Evolutionary conservation across 306 rosid genomes (phyloP), one percentile per base, ranked within the genome.

Genomic region (Bauhinia variegata): DNA sequence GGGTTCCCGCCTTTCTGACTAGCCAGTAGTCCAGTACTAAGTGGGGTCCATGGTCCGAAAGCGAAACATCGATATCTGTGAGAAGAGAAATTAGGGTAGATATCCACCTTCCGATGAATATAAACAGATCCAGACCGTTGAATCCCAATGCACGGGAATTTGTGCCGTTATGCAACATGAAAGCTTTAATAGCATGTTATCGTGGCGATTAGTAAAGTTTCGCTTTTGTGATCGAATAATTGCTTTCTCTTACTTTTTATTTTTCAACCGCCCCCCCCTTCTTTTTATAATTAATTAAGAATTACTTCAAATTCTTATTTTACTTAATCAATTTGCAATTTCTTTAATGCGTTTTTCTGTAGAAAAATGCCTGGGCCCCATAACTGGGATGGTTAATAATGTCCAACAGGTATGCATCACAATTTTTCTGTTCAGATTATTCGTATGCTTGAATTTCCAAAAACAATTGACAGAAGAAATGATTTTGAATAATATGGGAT

Each of bases 1-100:
- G 85, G 82, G 88, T 86, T 92, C 98, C 96, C 96, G 95, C 98
- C 93, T 83, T 84, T 77, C 73, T 68, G 84, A 71, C 67, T 30
- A 68, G 56, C 74, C 75, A 56, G 63, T 68, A 77, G 75, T 39
- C 72, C 82, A 59, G 74, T 75, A 75, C 74, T 3, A 32, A 1
- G 79, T 77, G 89, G 96, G 93, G 63, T 58, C 96, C 89, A 75
- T 39, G 49, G 49, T 63, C 84, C 78, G 75, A 91, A 88, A 86
- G 90, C 70, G 69, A 84, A 58, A 79, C 95, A 82, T 83, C 80
- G 83, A 75, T 68, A 80, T 81, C 83, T 56, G 92, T 79, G 88
- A 79, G 30, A 18, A 37, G 23, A 60, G 68, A 68, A 48, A 38
- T 30, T 37, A 15, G 36, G 14, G 28, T 37, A 0, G 8, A 51